phyloP scores from a whole-genome alignment of 2,329 filamentous ascomycete genomes.

The Scedosporium apiospermum region DNA sequence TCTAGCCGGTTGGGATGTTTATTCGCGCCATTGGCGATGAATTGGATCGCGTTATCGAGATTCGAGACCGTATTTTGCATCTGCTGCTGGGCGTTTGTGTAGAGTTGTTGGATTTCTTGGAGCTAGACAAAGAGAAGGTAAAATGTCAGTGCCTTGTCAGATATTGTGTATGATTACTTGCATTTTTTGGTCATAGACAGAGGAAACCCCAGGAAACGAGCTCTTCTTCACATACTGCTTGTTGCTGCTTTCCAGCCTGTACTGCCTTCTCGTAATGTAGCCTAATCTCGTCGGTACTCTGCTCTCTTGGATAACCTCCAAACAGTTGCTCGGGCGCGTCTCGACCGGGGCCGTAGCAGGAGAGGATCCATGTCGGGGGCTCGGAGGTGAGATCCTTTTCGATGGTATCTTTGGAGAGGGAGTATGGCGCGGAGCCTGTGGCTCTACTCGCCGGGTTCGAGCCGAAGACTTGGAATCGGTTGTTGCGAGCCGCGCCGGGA shows the following conservation, averaged over 20 bases:
- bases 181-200: too few relatives aligned
- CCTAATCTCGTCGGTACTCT: conserved; percentile 81
- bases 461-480: conserved; percentile 12
- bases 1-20: conserved; percentile 69
- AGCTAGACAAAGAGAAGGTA: conserved; percentile 31
- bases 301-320: conserved; percentile 67
- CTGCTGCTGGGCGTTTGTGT: conserved; percentile 57
- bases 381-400: conserved; percentile 59
- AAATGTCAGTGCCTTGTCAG: conserved; percentile 6
- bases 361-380: conserved; percentile 75
- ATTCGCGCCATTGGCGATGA: conserved; percentile 54
- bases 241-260: conserved; percentile 48
- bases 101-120: conserved; percentile 50
- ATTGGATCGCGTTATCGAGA: conserved; percentile 61
- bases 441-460: neutral
- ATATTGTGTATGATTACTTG: too few relatives aligned
- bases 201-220: neutral
- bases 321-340: conserved; percentile 76
- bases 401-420: conserved; percentile 49
- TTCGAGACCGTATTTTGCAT: conserved; percentile 63
- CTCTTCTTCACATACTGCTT: conserved; percentile 31
- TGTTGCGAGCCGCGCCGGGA: conserved; percentile 26
- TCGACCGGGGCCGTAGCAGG: conserved; percentile 70
- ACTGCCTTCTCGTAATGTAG: conserved; percentile 57
- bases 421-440: conserved; percentile 28